A percentile compares a stretch with the other conserved stretches of the same genome.
phyloP scores from a whole-genome alignment of 2,329 filamentous ascomycete genomes.

The Talaromyces albobiverticillius region DNA sequence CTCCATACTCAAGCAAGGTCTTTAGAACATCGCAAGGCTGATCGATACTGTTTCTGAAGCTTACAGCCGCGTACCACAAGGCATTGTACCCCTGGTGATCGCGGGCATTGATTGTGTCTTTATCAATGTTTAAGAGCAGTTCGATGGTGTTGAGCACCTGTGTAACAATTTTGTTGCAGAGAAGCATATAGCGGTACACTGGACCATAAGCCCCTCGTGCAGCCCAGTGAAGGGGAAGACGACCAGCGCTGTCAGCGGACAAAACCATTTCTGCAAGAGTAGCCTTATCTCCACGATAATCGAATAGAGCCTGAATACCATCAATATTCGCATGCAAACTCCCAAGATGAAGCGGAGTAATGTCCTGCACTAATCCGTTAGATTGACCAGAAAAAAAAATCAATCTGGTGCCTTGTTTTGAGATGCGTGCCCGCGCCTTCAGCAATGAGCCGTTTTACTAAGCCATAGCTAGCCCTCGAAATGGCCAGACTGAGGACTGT shows the following conservation, averaged over 20 bases:
- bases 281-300: neutral
- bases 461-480: slow-evolving; percentile 8
- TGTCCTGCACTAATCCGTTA: neutral
- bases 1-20: slow-evolving; percentile 7
- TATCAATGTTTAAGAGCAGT: slow-evolving; percentile 6
- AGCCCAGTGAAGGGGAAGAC: slow-evolving; percentile 12
- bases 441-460: slow-evolving; percentile 9
- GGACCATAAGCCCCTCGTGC: slow-evolving; percentile 4
- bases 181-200: slow-evolving; percentile 6
- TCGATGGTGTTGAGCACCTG: slow-evolving; percentile 3
- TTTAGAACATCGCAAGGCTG: neutral
- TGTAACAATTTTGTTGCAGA: slow-evolving; percentile 2
- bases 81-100: slow-evolving; percentile 9
- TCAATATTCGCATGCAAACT: slow-evolving; percentile 9
- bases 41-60: slow-evolving; percentile 1
- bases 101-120: slow-evolving; percentile 6
- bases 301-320: slow-evolving; percentile 7
- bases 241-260: slow-evolving; percentile 4
- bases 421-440: slow-evolving; percentile 3
- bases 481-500: slow-evolving; percentile 8
- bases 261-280: slow-evolving; percentile 6
- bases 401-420: slow-evolving; percentile 1
- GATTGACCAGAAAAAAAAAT: neutral
- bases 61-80: slow-evolving; percentile 5
- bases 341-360: slow-evolving; percentile 10